Percentiles rank a stretch among this genome's conserved stretches.
Conservation (phyloP, 169 alveolate species). For the Eimeria maxima region DNA sequence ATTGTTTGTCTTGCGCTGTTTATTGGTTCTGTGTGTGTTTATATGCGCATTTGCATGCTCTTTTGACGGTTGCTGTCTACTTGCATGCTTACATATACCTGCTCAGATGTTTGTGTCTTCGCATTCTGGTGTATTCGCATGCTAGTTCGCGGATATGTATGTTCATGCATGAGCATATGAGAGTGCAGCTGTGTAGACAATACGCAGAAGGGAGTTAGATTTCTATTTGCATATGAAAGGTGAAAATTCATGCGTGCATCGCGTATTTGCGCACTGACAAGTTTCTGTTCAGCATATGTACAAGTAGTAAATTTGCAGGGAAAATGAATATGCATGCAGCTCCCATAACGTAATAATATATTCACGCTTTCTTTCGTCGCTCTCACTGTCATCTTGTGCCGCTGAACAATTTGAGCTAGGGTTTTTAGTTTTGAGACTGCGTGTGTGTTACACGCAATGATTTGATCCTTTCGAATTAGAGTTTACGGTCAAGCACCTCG, state of each 20-base stretch:
- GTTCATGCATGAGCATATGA: not conserved
- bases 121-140: not conserved
- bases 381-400: not conserved
- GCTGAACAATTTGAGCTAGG: not conserved
- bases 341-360: too few relatives aligned
- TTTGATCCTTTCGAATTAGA: not conserved
- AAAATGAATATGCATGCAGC: too few relatives aligned
- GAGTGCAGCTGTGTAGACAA: not conserved
- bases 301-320: too few relatives aligned
- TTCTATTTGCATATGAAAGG: too few relatives aligned
- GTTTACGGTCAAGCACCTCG: too few relatives aligned
- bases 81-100: not conserved
- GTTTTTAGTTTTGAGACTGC: not conserved
- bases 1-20: not conserved
- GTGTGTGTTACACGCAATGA: too few relatives aligned
- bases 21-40: not conserved
- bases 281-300: too few relatives aligned
- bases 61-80: not conserved
- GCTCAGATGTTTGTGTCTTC: not conserved
- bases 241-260: too few relatives aligned
- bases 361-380: too few relatives aligned
- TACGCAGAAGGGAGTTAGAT: too few relatives aligned
- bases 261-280: too few relatives aligned
- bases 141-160: not conserved
- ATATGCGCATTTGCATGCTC: not conserved